Base-by-base conservation (phyloP, 495 filamentous ascomycete genomes). In the Alectoria sarmentosa region DNA sequence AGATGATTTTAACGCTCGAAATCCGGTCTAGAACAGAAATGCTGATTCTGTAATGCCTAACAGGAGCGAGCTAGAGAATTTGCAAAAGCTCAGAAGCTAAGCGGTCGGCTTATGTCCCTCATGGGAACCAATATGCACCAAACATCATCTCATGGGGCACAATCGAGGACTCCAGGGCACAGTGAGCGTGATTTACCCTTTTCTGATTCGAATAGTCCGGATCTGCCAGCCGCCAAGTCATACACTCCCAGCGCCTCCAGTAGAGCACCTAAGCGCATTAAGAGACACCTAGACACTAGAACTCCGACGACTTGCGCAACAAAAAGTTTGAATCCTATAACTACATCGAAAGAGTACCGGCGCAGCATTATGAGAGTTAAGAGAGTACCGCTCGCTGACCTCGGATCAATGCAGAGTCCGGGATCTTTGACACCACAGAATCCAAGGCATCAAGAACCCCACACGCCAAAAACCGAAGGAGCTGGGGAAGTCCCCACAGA, bases 21-120 rank as follows among this genome's bases (percentile, higher is more conserved):
- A 7, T 5, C 15, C 10, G 13, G 26, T 49, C 23, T 30, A 5
- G 4, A 30, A 32, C 30, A 21, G 6, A 19, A 41, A 46, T 41
- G 59, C 42, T 54, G 42, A 41, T 30, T 38, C 26, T 7, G 52
- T 54, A 49, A 61, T 26, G 76, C 79, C 58, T 69, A 76, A 58
- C 71, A 77, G 34, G 71, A 75, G 26, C 79, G 78, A 64, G 75
- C 78, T n/a, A 74, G 74, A 17, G 79, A 83, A 59, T 79, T 83
- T 46, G 75, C 73, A 1, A 77, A 81, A 60, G 78, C 79, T 21
- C 79, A 81, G 63, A 76, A 81, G 52, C 78, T 81, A 28, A 80
- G 79, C 41, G 68, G 77, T 28, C 75, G 76, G 11, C 67, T 82
- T 11, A 80, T 81, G 76, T 71, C 67, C 23, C 75, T 83, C 4